A percentile compares a stretch with the other conserved stretches of the same genome.
phyloP scores from a whole-genome alignment of 106 monocot genomes.

The Ottelia alismoides region DNA sequence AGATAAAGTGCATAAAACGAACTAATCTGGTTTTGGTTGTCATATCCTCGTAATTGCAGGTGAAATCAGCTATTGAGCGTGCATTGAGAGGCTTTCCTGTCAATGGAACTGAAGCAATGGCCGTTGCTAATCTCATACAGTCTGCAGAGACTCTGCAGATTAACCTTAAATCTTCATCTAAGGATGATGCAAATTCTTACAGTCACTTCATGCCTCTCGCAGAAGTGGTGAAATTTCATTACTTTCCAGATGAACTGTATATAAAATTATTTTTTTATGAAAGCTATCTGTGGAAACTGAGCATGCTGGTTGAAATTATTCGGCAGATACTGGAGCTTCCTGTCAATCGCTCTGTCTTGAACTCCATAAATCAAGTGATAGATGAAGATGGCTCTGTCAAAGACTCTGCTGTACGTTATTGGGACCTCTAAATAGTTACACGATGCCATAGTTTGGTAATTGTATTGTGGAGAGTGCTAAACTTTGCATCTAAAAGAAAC shows the following conservation, averaged over 20 bases:
- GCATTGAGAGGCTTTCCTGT: conserved; percentile 43
- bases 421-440: no score
- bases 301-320: no score
- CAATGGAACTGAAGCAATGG: conserved; percentile 48
- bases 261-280: no score
- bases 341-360: conserved; percentile 39
- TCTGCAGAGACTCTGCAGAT: conserved; percentile 53
- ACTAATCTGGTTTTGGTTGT: no score
- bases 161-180: conserved; percentile 41
- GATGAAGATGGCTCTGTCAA: conserved; percentile 74
- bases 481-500: no score
- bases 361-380: conserved; percentile 47
- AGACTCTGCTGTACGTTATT: conserved; percentile 71
- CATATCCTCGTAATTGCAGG: no score
- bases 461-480: no score
- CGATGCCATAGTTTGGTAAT: no score
- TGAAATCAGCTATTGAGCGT: conserved; percentile 59
- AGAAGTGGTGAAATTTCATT: conserved; percentile 32
- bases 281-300: no score
- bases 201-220: conserved; percentile 46
- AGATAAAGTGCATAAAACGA: no score
- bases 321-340: conserved; percentile 46
- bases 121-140: conserved; percentile 45
- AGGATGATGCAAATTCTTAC: conserved; percentile 47
- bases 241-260: no score